Conservation (phyloP, 2,329 filamentous ascomycete species). For the Fusarium siculi region DNA sequence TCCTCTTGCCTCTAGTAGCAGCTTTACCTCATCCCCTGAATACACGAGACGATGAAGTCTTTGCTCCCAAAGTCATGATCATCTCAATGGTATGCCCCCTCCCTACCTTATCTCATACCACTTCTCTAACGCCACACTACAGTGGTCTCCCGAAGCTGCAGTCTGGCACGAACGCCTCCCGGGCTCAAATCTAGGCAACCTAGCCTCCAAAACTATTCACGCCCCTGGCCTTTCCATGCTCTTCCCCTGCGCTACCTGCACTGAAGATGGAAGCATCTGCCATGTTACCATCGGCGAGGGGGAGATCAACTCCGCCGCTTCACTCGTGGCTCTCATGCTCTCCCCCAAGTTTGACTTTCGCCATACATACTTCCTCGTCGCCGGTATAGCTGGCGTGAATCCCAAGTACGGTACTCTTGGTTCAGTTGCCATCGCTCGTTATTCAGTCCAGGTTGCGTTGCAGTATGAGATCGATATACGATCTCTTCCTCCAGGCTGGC, state of each 20-base stretch:
- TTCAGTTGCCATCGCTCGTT: constrained; percentile 74
- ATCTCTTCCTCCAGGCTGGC: constrained; percentile 72
- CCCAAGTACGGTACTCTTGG: constrained; percentile 74
- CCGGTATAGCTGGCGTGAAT: constrained; percentile 79
- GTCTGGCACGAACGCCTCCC: constrained; percentile 68
- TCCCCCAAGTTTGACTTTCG: constrained; percentile 71
- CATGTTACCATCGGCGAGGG: constrained; percentile 75
- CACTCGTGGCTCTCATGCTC: constrained; percentile 71
- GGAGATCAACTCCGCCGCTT: constrained; percentile 80
- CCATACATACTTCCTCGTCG: constrained; percentile 76
- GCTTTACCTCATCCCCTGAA: neutral
- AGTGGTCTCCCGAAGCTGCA: constrained; percentile 72
- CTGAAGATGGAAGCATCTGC: constrained; percentile 68
- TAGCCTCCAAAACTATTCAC: constrained; percentile 67
- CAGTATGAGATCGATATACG: constrained; percentile 80
- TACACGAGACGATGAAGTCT: constrained; percentile 8
- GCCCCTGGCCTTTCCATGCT: constrained; percentile 72
- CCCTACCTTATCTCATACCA: neutral
- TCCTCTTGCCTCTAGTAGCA: neutral
- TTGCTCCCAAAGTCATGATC: constrained; percentile 70
- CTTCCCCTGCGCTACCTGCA: constrained; percentile 74
- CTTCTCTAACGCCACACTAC: constrained; percentile 1
- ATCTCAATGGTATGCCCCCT: constrained; percentile 65
- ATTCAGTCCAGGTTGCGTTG: constrained; percentile 77
- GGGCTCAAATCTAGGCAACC: constrained; percentile 59